Percentiles rank a stretch among this genome's conserved stretches.
These are phyloP conservation scores for Royoungia palumana DNA, from an alignment of 768 basidiomycete species.

Conservation along the genomic window DNA sequence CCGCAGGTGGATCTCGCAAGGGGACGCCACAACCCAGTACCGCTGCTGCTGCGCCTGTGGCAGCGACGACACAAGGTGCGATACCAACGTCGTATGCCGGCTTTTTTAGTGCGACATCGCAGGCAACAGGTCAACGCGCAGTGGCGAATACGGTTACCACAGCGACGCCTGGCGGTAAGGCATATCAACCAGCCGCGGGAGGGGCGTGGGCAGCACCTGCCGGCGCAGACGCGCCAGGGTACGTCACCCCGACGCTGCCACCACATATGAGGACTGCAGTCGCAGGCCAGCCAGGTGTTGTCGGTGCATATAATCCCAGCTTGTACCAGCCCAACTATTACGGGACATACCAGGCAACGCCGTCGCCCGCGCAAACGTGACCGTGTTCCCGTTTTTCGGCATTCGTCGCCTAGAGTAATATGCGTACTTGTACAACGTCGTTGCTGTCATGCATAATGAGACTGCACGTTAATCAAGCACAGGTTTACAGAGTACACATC, in stretches of 20 bases:
- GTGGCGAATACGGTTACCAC: constrained; percentile 53
- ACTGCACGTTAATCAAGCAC: background rate
- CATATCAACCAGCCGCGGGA: constrained; percentile 28
- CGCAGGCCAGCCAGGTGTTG: constrained; percentile 20
- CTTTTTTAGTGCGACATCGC: constrained; percentile 36
- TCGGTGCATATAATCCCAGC: constrained; percentile 16
- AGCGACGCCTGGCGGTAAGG: constrained; percentile 24
- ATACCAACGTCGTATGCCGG: constrained; percentile 38
- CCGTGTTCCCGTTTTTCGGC: background rate
- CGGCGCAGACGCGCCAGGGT: constrained; percentile 21
- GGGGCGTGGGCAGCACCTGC: constrained; percentile 28
- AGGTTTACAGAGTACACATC: background rate
- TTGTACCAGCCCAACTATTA: constrained; percentile 33
- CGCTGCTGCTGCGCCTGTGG: constrained; percentile 23
- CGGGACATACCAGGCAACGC: constrained; percentile 30
- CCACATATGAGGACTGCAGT: constrained; percentile 36
- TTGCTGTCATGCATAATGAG: constrained; percentile 20
- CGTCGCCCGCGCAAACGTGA: constrained; percentile 32
- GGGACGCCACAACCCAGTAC: constrained; percentile 44
- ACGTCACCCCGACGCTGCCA: constrained; percentile 38
- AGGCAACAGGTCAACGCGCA: constrained; percentile 41
- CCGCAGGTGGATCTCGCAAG: constrained; percentile 34
- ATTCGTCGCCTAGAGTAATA: constrained; percentile 20
- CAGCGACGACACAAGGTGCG: constrained; percentile 28
- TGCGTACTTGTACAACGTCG: constrained; percentile 11